A percentile compares a stretch with the other conserved stretches of the same genome.
Evolutionary conservation across 2,329 filamentous ascomycete genomes (phyloP).

Genomic region (Fusarium napiforme): DNA sequence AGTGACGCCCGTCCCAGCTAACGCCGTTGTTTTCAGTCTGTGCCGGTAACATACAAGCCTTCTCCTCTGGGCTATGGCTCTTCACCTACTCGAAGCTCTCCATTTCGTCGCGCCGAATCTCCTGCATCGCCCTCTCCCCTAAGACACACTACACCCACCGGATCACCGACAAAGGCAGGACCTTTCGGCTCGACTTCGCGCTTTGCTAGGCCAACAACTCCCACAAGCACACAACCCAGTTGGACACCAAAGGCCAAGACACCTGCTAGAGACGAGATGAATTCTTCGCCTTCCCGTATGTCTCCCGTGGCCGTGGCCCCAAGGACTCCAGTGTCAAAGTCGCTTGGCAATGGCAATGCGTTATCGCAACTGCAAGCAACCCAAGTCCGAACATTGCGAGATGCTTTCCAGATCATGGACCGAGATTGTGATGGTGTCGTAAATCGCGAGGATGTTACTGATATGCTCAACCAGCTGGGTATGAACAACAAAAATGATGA

Average conservation of each 20-base stretch:
- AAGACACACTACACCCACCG: conserved; percentile 71
- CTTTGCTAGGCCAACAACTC: conserved; percentile 56
- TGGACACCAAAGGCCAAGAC: conserved; percentile 52
- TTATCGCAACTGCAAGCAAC: conserved; percentile 81
- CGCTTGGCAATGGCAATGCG: conserved; percentile 61
- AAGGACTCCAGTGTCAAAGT: conserved; percentile 48
- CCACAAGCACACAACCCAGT: conserved; percentile 47
- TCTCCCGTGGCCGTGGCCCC: conserved; percentile 46
- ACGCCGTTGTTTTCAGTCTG: conserved; percentile 57
- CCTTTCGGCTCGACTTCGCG: conserved; percentile 45
- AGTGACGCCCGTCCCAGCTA: conserved; percentile 42
- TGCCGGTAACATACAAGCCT: conserved; percentile 71
- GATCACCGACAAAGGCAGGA: conserved; percentile 65
- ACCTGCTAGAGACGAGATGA: conserved; percentile 35
- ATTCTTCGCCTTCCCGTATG: conserved; percentile 46
- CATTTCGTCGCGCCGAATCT: conserved; percentile 71
- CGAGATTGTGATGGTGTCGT: conserved; percentile 87
- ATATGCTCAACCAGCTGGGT: conserved; percentile 90
- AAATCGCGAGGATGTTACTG: conserved; percentile 82
- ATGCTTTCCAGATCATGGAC: conserved; percentile 94
- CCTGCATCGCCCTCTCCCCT: conserved; percentile 73
- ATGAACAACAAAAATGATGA: conserved; percentile 24
- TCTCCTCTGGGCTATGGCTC: conserved; percentile 78
- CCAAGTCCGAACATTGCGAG: conserved; percentile 87
- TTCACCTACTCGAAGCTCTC: conserved; percentile 67